Conservation (phyloP, 1,139 yeast genomes). For the Tardiomyces digboiensis region DNA sequence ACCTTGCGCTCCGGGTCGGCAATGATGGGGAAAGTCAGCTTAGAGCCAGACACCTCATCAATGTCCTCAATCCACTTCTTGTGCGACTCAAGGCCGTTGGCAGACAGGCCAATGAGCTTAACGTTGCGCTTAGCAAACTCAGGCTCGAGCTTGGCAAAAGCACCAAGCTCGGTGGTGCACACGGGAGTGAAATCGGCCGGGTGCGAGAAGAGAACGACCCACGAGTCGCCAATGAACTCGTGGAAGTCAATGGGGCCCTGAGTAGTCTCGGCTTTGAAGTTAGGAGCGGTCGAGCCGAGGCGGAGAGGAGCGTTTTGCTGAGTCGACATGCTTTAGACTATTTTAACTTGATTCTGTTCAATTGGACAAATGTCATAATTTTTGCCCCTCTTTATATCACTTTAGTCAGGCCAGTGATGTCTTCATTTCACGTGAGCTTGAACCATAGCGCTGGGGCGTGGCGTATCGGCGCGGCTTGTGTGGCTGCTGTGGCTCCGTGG, state of each 20-base stretch:
- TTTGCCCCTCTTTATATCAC: too few relatives aligned
- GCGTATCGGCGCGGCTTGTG: background rate
- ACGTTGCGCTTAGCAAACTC: conserved; percentile 71
- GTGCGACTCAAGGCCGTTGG: conserved; percentile 63
- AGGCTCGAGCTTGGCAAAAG: conserved; percentile 74
- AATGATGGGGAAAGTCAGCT: conserved; percentile 65
- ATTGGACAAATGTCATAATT: too few relatives aligned
- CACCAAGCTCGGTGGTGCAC: conserved; percentile 86
- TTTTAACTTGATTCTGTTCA: too few relatives aligned
- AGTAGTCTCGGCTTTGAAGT: conserved; percentile 66
- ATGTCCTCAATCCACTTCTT: conserved; percentile 77
- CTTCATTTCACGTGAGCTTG: background rate
- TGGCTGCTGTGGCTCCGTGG: background rate
- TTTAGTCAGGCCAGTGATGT: too few relatives aligned
- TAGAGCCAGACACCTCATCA: conserved; percentile 62
- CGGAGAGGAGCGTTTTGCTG: conserved; percentile 14
- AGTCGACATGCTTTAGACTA: background rate
- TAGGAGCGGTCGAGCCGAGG: conserved; percentile 71
- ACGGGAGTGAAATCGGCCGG: conserved; percentile 89
- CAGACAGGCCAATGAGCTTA: conserved; percentile 71
- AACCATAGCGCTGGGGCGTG: background rate
- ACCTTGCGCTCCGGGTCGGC: conserved; percentile 69
- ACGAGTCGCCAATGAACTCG: conserved; percentile 61
- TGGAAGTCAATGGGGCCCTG: conserved; percentile 69
- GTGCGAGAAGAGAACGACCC: conserved; percentile 78